Conservation (phyloP, 1,284 basidiomycete species). For the Puccinia polysora region DNA sequence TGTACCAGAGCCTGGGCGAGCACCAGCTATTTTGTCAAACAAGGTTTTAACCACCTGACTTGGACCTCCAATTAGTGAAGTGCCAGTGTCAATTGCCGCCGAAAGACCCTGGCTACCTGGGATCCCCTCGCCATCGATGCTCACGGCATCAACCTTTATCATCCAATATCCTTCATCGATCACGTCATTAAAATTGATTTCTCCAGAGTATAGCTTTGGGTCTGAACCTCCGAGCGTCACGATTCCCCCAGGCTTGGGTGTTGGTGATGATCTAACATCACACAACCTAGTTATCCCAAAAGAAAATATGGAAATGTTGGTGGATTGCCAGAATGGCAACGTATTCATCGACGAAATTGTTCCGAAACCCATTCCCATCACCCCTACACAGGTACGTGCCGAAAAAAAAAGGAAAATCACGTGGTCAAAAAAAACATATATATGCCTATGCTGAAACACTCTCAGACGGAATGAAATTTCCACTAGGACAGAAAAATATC, state of each 20-base stretch:
- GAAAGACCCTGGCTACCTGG: slow-evolving; percentile 49
- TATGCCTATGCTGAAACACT: neutral
- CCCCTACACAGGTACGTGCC: slow-evolving; percentile 44
- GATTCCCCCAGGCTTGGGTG: slow-evolving; percentile 50
- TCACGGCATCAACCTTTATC: slow-evolving; percentile 49
- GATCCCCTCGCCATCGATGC: slow-evolving; percentile 51
- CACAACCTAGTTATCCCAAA: slow-evolving; percentile 52
- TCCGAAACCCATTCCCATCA: slow-evolving; percentile 53
- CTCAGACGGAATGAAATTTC: neutral
- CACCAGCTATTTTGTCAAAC: slow-evolving; percentile 49
- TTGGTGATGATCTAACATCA: slow-evolving; percentile 45
- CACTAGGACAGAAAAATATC: too few species aligned
- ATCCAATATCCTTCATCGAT: slow-evolving; percentile 52
- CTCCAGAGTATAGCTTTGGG: slow-evolving; percentile 50
- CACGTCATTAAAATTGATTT: slow-evolving; percentile 50
- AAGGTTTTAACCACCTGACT: slow-evolving; percentile 47
- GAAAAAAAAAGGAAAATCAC: slow-evolving; percentile 46
- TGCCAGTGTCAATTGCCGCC: slow-evolving; percentile 55
- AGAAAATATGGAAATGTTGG: slow-evolving; percentile 56
- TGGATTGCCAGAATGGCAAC: slow-evolving; percentile 60
- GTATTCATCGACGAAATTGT: slow-evolving; percentile 55
- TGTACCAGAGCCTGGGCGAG: slow-evolving; percentile 44
- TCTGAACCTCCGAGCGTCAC: slow-evolving; percentile 52
- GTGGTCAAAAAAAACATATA: neutral
- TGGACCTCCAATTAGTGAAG: slow-evolving; percentile 54